Conservation (phyloP, 768 basidiomycete species). For the Boletus coccyginus region DNA sequence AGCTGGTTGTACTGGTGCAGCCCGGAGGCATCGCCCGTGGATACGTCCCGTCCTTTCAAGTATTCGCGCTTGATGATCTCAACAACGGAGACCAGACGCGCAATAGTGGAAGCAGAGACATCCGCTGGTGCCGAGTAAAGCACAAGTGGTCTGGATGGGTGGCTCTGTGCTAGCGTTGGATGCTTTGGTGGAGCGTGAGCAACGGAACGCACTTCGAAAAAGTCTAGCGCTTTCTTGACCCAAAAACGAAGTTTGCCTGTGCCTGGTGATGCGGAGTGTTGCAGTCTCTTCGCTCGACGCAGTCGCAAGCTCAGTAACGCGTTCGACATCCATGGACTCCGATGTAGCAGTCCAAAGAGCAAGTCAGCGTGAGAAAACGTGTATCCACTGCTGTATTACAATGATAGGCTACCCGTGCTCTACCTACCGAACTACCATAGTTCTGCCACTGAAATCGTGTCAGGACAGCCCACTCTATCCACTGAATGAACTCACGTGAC, state of each 20-base stretch:
- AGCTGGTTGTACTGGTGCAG: slow-evolving; percentile 79
- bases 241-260: slow-evolving; percentile 54
- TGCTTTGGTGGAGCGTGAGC: not conserved
- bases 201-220: slow-evolving; percentile 45
- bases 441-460: slow-evolving; percentile 46
- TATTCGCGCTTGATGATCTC: slow-evolving; percentile 88
- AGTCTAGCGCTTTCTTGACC: slow-evolving; percentile 52
- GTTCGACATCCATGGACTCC: slow-evolving; percentile 18
- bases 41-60: slow-evolving; percentile 48
- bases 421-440: slow-evolving; percentile 50
- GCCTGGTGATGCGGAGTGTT: slow-evolving; percentile 49
- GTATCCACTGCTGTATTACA: not conserved
- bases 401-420: not conserved
- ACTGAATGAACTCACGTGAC: slow-evolving; percentile 57
- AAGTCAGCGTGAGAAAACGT: slow-evolving; percentile 20
- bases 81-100: slow-evolving; percentile 70
- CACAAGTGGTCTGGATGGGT: slow-evolving; percentile 47
- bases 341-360: not conserved
- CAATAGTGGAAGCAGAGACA: slow-evolving; percentile 39
- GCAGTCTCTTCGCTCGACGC: slow-evolving; percentile 2
- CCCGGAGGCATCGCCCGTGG: slow-evolving; percentile 45
- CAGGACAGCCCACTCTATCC: slow-evolving; percentile 1
- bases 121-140: slow-evolving; percentile 57
- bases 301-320: not conserved
- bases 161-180: slow-evolving; percentile 36